These are phyloP conservation scores for Isochrysis galbana DNA, from an alignment of 78 protist genomes.

Conservation along the genomic window DNA sequence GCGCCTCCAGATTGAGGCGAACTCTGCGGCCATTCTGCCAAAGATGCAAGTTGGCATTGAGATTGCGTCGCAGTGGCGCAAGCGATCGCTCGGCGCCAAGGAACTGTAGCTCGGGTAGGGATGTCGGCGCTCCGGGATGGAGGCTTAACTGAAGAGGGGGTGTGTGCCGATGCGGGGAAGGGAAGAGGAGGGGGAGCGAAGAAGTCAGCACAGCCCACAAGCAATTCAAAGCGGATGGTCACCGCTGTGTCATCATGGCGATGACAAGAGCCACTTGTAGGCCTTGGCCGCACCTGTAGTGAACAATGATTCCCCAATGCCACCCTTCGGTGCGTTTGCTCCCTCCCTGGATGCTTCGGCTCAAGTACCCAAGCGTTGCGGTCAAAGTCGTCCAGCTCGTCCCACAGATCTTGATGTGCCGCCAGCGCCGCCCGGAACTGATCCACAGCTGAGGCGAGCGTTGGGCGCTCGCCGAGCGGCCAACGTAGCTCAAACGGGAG, in stretches of 20 bases:
- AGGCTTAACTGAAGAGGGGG: background rate
- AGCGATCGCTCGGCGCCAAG: background rate
- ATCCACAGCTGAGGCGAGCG: background rate
- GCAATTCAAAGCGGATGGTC: no score
- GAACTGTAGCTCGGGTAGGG: background rate
- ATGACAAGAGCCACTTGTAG: background rate
- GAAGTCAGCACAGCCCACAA: background rate
- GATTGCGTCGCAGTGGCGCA: background rate
- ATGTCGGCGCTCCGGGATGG: background rate
- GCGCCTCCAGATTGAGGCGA: background rate
- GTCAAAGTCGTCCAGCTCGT: constrained; percentile 21
- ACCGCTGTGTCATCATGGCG: no score
- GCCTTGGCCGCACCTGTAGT: background rate
- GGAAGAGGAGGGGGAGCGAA: background rate
- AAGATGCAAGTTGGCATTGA: background rate
- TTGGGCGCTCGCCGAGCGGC: background rate
- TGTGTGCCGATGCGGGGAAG: background rate
- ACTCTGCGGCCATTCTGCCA: background rate
- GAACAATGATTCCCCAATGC: background rate
- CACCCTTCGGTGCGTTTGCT: background rate
- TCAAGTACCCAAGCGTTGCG: background rate
- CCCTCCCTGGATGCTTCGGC: background rate
- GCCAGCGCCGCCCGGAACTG: background rate
- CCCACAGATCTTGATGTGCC: background rate
- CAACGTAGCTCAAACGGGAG: background rate